phyloP scores from a whole-genome alignment of 2,329 filamentous ascomycete species.

The Aureobasidium sp. region DNA sequence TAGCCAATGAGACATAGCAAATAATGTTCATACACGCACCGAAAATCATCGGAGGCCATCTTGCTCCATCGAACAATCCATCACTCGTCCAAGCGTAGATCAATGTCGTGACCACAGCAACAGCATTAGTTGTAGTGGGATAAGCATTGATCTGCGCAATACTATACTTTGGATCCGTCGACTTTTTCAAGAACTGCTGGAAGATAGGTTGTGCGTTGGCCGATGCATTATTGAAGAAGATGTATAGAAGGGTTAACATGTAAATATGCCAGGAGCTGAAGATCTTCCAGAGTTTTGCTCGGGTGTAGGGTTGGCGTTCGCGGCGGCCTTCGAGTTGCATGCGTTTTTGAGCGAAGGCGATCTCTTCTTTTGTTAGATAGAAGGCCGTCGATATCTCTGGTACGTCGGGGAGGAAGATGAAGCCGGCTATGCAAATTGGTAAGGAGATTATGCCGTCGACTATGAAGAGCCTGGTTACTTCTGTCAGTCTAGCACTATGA shows the following conservation, averaged over 20 bases:
- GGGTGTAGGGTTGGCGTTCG: conserved; percentile 29
- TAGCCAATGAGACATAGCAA: conserved; percentile 21
- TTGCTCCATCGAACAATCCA: neutral
- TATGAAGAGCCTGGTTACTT: neutral
- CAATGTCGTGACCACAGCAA: neutral
- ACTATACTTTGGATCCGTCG: neutral
- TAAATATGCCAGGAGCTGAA: neutral
- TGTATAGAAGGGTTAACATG: neutral
- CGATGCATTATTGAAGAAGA: neutral
- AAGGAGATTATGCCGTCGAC: conserved; percentile 38
- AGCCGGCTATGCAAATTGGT: conserved; percentile 45
- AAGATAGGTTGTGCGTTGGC: neutral
- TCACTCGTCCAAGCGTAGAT: neutral
- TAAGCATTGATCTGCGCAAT: neutral
- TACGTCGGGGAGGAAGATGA: conserved; percentile 43
- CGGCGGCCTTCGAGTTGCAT: conserved; percentile 46
- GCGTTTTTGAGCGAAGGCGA: conserved; percentile 40
- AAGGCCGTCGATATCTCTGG: conserved; percentile 45
- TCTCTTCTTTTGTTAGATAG: conserved; percentile 41
- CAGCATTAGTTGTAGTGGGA: neutral
- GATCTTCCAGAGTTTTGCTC: neutral
- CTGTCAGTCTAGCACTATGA: neutral
- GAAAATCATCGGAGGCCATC: neutral
- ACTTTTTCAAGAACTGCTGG: neutral
- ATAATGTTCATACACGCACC: neutral